Evolutionary conservation across 1,284 basidiomycete species (phyloP).

Genomic region (Porodaedalea pini): DNA sequence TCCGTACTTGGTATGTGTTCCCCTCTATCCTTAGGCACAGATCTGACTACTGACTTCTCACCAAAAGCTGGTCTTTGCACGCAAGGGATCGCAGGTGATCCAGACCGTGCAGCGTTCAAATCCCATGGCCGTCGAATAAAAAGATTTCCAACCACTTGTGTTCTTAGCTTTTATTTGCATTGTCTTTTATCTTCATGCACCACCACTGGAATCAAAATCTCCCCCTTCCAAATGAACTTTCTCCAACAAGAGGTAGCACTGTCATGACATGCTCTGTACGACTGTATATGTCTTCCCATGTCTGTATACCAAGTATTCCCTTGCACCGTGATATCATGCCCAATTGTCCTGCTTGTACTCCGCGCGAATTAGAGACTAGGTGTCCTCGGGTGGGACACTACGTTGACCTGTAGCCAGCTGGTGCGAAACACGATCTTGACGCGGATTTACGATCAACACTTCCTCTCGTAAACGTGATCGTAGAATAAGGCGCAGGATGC

Average conservation of each 20-base stretch:
- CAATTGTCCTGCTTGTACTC: too few relatives aligned
- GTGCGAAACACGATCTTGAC: too few relatives aligned
- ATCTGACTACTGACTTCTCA: conserved; percentile 4
- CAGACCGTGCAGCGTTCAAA: conserved; percentile 71
- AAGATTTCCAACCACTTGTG: too few relatives aligned
- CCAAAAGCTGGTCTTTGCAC: conserved; percentile 71
- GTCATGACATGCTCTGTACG: neutral
- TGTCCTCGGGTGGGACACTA: too few relatives aligned
- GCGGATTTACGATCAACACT: too few relatives aligned
- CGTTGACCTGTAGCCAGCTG: too few relatives aligned
- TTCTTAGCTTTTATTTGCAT: too few relatives aligned
- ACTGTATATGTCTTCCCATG: too few relatives aligned
- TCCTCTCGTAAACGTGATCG: too few relatives aligned
- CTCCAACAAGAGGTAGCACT: conserved; percentile 19
- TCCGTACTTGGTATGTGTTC: conserved; percentile 71
- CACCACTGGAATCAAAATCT: neutral
- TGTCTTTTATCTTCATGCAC: too few relatives aligned
- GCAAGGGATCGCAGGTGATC: conserved; percentile 69
- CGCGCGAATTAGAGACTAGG: too few relatives aligned
- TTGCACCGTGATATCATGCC: neutral
- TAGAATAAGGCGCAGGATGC: too few relatives aligned
- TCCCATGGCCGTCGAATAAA: conserved; percentile 25
- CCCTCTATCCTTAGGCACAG: neutral
- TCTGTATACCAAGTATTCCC: neutral
- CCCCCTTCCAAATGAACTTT: neutral